Base-by-base conservation (phyloP, 768 basidiomycete species). In the Sutorius australiensis region DNA sequence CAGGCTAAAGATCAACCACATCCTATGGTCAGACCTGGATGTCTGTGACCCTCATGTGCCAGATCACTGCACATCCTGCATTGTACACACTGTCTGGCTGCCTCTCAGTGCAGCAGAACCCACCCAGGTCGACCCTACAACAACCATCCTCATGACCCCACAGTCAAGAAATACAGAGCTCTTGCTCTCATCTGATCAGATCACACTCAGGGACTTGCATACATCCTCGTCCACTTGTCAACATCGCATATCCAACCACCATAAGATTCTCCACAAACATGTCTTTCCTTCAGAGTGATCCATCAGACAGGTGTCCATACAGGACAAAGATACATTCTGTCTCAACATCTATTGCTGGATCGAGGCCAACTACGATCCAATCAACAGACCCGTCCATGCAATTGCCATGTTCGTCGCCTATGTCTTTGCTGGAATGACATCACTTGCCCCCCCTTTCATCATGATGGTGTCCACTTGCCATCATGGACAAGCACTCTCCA, bases 21-120 rank as follows among this genome's bases (percentile, higher is more conserved):
- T 37, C 1, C 9, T 8, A 0, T 37, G n/a, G n/a, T 0, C 16
- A 0, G n/a, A 36, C 3, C 3, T 6, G 1, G 8, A 36, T 0
- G 7, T 3, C 6, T 2, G 4, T 4, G 24, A 36, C 16, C 16
- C 34, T 36, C 6, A 7, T 7, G 16, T 14, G 0, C 16, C 34
- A 8, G 34, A 9, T 9, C n/a, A 1, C 17, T 2, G 3, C 10
- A 5, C n/a, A 0, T 3, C 37, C 37, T 2, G 0, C 9, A 17
- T 38, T 0, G 9, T 38, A 0, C 37, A 17, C n/a, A 38, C 37
- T 3, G 3, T 38, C 9, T 38, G 37, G 37, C 37, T 38, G n/a
- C 37, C 17, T 34, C n/a, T 38, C 9, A 2, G 37, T 1, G 3
- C 37, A 10, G 17, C 37, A 17, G 17, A 38, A 10, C 37, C n/a